phyloP scores from a whole-genome alignment of 371 early-diverging fungal species.

The Rhizopus microsporus region DNA sequence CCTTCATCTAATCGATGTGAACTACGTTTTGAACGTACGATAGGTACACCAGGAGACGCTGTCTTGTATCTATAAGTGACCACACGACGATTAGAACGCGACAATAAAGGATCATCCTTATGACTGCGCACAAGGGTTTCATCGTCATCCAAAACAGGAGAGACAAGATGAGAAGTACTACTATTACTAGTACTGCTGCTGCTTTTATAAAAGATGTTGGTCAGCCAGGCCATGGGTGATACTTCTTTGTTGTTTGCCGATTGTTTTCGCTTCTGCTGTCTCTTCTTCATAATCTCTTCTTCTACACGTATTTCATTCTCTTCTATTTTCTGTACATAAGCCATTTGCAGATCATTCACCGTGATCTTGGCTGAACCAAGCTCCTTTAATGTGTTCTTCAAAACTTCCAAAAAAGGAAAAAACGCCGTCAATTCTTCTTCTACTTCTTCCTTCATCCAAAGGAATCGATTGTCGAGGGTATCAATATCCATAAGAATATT shows the following conservation, averaged over 20 bases:
- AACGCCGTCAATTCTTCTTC: conserved; percentile 42
- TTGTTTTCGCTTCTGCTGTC: conserved; percentile 8
- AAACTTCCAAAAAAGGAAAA: conserved; percentile 51
- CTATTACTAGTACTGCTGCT: background rate
- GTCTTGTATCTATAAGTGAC: conserved; percentile 11
- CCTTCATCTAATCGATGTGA: conserved; percentile 15
- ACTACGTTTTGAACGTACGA: conserved; percentile 22
- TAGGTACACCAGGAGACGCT: conserved; percentile 24
- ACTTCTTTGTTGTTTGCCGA: background rate
- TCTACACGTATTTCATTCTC: conserved; percentile 42
- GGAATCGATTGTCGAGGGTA: conserved; percentile 51
- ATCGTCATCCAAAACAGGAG: background rate
- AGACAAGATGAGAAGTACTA: background rate
- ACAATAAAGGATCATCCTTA: conserved; percentile 16
- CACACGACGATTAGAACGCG: conserved; percentile 12
- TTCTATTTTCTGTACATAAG: conserved; percentile 63
- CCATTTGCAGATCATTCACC: conserved; percentile 61
- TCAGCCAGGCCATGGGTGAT: conserved; percentile 25
- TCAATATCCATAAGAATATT: conserved; percentile 61
- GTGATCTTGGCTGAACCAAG: conserved; percentile 53
- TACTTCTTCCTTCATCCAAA: conserved; percentile 41
- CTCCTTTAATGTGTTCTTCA: conserved; percentile 61
- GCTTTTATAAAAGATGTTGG: conserved; percentile 22
- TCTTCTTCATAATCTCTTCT: conserved; percentile 45
- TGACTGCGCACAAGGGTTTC: conserved; percentile 1